Percentiles rank a stretch among this genome's conserved stretches.
phyloP scores from a whole-genome alignment of 352 stramenopile genomes.

The Aphanomyces euteiches region DNA sequence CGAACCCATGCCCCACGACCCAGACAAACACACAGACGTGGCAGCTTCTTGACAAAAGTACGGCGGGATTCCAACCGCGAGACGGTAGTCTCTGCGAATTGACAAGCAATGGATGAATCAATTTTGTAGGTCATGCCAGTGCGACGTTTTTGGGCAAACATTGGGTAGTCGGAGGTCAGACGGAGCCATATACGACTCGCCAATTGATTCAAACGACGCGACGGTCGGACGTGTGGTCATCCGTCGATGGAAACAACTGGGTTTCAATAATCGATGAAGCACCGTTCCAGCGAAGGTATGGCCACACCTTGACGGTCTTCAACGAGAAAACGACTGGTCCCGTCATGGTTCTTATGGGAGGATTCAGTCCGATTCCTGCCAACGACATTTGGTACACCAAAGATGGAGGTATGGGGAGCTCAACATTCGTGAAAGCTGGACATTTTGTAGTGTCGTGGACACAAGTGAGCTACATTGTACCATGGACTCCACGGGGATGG shows the following conservation, averaged over 20 bases:
- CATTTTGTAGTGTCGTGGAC: slow-evolving; percentile 44
- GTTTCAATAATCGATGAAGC: slow-evolving; percentile 64
- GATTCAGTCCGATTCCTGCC: slow-evolving; percentile 70
- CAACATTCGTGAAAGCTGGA: not conserved
- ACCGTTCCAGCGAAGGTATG: slow-evolving; percentile 65
- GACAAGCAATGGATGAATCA: not conserved
- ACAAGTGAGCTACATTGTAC: slow-evolving; percentile 38
- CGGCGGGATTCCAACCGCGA: slow-evolving; percentile 8
- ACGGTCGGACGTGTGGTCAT: slow-evolving; percentile 62
- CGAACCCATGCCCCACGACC: slow-evolving; percentile 2
- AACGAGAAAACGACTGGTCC: slow-evolving; percentile 36
- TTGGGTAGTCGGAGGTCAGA: slow-evolving; percentile 71
- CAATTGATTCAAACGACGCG: slow-evolving; percentile 61
- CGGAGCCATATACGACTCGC: slow-evolving; percentile 71
- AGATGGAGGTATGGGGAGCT: slow-evolving; percentile 47
- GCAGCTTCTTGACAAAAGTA: not conserved
- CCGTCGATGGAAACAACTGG: slow-evolving; percentile 55
- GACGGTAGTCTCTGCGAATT: not conserved
- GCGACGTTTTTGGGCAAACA: slow-evolving; percentile 55
- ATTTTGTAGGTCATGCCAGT: slow-evolving; percentile 52
- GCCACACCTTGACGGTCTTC: slow-evolving; percentile 67
- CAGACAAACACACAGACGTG: slow-evolving; percentile 17
- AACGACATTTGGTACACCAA: slow-evolving; percentile 69
- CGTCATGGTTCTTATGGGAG: slow-evolving; percentile 51
- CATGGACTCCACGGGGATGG: slow-evolving; percentile 63